Evolutionary conservation across 2,329 filamentous ascomycete genomes (phyloP).

Genomic region (Elsinoe arachidis): DNA sequence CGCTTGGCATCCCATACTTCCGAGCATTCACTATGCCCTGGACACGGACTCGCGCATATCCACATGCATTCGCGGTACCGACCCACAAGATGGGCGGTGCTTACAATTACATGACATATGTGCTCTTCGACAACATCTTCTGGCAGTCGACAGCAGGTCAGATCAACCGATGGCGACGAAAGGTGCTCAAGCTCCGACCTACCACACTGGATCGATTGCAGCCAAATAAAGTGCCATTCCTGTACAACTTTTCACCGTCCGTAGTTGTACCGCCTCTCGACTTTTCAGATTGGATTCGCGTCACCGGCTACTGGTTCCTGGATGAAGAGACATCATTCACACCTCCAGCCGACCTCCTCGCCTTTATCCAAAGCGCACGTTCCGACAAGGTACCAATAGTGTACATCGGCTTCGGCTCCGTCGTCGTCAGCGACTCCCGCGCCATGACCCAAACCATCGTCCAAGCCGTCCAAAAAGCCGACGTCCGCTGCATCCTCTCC

Average conservation of each 20-base stretch:
- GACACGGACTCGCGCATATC: slow-evolving; percentile 91
- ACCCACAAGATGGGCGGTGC: slow-evolving; percentile 89
- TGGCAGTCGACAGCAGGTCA: slow-evolving; percentile 90
- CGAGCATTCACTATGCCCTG: slow-evolving; percentile 98
- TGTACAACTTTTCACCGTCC: slow-evolving; percentile 93
- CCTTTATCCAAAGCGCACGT: slow-evolving; percentile 77
- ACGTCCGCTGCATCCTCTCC: slow-evolving; percentile 87
- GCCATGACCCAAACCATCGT: slow-evolving; percentile 89
- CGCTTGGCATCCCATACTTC: slow-evolving; percentile 87
- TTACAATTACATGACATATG: slow-evolving; percentile 92
- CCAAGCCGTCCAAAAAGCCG: slow-evolving; percentile 80
- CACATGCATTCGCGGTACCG: slow-evolving; percentile 89
- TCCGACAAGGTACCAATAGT: slow-evolving; percentile 82
- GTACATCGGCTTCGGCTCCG: slow-evolving; percentile 94
- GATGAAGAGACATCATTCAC: slow-evolving; percentile 63
- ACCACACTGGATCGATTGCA: slow-evolving; percentile 87
- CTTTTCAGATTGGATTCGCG: slow-evolving; percentile 94
- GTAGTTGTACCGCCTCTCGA: slow-evolving; percentile 93
- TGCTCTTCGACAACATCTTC: slow-evolving; percentile 94
- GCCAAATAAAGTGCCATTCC: slow-evolving; percentile 91
- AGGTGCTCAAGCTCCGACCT: slow-evolving; percentile 64
- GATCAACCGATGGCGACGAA: slow-evolving; percentile 86
- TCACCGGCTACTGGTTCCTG: slow-evolving; percentile 97
- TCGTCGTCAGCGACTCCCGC: slow-evolving; percentile 81
- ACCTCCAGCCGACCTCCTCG: slow-evolving; percentile 64